Evolutionary conservation across 2,329 filamentous ascomycete species (phyloP).

Genomic region (Pseudocercospora fijiensis): DNA sequence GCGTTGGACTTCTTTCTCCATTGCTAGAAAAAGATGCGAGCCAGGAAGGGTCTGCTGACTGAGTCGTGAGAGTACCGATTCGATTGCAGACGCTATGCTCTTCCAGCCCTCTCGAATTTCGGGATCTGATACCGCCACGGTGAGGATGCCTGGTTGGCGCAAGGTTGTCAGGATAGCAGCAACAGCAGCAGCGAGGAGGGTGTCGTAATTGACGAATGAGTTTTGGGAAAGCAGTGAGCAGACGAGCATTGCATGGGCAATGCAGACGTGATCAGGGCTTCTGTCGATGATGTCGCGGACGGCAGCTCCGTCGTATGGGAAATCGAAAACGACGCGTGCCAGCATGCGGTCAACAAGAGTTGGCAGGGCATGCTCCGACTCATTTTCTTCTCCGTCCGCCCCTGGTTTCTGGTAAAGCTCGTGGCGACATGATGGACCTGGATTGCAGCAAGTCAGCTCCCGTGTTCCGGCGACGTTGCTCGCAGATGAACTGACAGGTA

Average conservation of each 20-base stretch:
- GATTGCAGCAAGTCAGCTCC: too few species aligned
- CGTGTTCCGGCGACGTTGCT: too few species aligned
- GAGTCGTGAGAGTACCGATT: not conserved
- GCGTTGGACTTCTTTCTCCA: not conserved
- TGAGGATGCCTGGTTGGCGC: too few species aligned
- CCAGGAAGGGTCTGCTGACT: not conserved
- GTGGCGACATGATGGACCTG: not conserved
- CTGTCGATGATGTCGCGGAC: not conserved
- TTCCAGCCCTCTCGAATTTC: not conserved
- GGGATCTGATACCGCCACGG: too few species aligned
- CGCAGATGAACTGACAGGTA: not conserved
- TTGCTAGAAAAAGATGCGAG: not conserved
- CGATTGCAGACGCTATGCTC: not conserved
- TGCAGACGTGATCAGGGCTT: too few species aligned
- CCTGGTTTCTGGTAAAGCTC: not conserved
- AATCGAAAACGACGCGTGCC: not conserved
- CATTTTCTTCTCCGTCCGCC: not conserved
- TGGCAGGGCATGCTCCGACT: not conserved
- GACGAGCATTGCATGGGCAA: not conserved
- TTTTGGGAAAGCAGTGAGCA: not conserved
- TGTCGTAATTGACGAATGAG: not conserved
- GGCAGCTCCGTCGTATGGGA: not conserved
- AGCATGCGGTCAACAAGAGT: not conserved
- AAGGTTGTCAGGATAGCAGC: too few species aligned
- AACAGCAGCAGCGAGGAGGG: not conserved